Evolutionary conservation across 805 yeast genomes (phyloP), one percentile per base, ranked within the genome.

Genomic region (Kodamaea neixiangensis): DNA sequence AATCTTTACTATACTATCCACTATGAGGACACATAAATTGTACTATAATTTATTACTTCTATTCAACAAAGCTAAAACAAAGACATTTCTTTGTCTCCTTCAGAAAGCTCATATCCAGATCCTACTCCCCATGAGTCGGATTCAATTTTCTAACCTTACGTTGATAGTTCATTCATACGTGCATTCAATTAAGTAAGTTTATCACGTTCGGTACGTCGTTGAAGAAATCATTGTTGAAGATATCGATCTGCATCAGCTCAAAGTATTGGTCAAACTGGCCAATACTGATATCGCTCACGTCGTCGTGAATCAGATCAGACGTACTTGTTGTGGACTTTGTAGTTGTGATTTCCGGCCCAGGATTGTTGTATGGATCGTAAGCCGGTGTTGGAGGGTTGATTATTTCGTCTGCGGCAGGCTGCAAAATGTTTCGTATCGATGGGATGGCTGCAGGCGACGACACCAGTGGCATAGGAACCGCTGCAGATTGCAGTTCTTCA

Each of bases 181-280:
- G 11, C 29, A 25, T 14, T 41, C 41, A 53, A 38, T 48, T 47
- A 39, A 53, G 33, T 25, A 54, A 19, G 22, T 52, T 54, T 20
- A 54, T 54, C n/a, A 59, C 58, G 47, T 60, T 57, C 5, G 65
- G 64, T 20, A 64, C 56, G 47, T 63, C 68, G 45, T 58, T 57
- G 53, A 64, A 63, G 42, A 63, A 60, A 44, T 63, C 68, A 50
- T 60, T 60, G 50, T 61, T 58, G 48, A 64, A 66, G 17, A 66
- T 51, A 46, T 65, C 68, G 39, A 61, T 54, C 35, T 62, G 71
- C 58, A 65, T 57, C 13, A 60, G 54, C 35, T 60, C 67, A 47
- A 64, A 58, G 48, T 59, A 65, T 22, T 57, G 59, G 47, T 66
- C 63, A 46, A 60, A 45, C 31, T 45, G 47, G 19, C 47, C 47